phyloP scores from a whole-genome alignment of 2,329 filamentous ascomycete species.

The Laburnicola sp. region DNA sequence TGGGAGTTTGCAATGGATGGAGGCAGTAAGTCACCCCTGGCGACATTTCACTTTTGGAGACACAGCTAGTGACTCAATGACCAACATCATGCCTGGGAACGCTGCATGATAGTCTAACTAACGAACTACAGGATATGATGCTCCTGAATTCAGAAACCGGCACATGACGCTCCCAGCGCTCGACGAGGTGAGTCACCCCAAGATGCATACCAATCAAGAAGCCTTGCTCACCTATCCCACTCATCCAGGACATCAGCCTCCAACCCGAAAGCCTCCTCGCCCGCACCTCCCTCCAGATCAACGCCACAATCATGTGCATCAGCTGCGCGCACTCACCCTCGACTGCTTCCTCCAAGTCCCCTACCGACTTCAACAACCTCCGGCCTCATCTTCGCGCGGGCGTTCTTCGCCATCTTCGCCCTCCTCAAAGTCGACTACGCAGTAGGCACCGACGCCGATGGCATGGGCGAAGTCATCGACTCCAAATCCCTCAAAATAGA shows the following conservation, averaged over 20 bases:
- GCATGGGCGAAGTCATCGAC: constrained; percentile 39
- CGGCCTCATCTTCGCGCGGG: constrained; percentile 37
- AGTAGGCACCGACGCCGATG: constrained; percentile 36
- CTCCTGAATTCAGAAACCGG: constrained; percentile 40
- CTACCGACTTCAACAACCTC: constrained; percentile 29
- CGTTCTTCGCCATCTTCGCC: constrained; percentile 37
- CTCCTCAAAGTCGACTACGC: constrained; percentile 43
- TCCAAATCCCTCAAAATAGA: constrained; percentile 36
- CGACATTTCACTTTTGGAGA: no score
- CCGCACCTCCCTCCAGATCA: constrained; percentile 40
- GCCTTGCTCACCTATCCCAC: no score
- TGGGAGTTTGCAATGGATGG: constrained; percentile 46
- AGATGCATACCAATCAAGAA: no score
- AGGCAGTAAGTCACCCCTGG: constrained; percentile 23
- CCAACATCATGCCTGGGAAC: neutral
- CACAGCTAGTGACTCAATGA: neutral
- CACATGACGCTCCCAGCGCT: constrained; percentile 39
- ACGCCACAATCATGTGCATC: constrained; percentile 42
- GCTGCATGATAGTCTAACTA: no score
- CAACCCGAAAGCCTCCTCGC: constrained; percentile 40
- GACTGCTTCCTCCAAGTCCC: constrained; percentile 34
- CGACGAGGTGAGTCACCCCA: no score
- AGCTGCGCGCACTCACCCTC: constrained; percentile 35
- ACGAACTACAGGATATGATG: constrained; percentile 28
- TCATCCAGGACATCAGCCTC: constrained; percentile 32